These are phyloP conservation scores for Cyclotella distinguenda DNA, from an alignment of 108 stramenopile genomes.

Conservation along the genomic window DNA sequence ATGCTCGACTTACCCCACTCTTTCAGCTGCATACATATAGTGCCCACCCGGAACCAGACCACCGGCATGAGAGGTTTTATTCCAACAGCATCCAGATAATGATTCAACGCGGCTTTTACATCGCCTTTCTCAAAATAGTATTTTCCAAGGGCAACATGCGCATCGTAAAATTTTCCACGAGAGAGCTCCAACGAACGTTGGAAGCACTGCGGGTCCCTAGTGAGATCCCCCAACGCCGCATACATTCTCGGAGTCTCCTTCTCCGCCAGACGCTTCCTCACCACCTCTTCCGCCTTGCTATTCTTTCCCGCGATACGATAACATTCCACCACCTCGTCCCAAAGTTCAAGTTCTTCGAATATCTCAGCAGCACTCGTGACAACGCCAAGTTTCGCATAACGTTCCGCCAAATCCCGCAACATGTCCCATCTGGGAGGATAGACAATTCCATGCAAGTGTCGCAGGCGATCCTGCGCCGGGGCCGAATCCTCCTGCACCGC, in stretches of 20 bases:
- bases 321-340: constrained; percentile 98
- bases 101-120: constrained; percentile 52
- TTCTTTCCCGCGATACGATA: constrained; percentile 86
- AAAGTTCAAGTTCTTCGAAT: constrained; percentile 92
- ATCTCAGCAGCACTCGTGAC: constrained; percentile 91
- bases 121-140: constrained; percentile 74
- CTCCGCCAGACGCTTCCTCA: constrained; percentile 75
- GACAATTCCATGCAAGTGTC: constrained; percentile 83
- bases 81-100: constrained; percentile 67
- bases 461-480: constrained; percentile 84
- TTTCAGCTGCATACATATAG: constrained; percentile 83
- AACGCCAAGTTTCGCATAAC: constrained; percentile 88
- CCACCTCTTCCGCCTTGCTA: constrained; percentile 85
- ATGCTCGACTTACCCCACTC: too few species aligned
- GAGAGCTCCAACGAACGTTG: constrained; percentile 87
- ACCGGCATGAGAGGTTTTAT: constrained; percentile 84
- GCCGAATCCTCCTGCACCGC: constrained; percentile 89
- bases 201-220: constrained; percentile 76
- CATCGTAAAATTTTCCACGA: constrained; percentile 79
- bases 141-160: constrained; percentile 81
- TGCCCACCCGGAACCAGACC: constrained; percentile 92
- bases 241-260: constrained; percentile 88
- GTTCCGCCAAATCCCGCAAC: constrained; percentile 88
- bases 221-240: constrained; percentile 90
- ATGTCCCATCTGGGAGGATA: constrained; percentile 95